Base-by-base conservation (phyloP, 2,329 filamentous ascomycete genomes). In the Phyllosticta citriasiana region DNA sequence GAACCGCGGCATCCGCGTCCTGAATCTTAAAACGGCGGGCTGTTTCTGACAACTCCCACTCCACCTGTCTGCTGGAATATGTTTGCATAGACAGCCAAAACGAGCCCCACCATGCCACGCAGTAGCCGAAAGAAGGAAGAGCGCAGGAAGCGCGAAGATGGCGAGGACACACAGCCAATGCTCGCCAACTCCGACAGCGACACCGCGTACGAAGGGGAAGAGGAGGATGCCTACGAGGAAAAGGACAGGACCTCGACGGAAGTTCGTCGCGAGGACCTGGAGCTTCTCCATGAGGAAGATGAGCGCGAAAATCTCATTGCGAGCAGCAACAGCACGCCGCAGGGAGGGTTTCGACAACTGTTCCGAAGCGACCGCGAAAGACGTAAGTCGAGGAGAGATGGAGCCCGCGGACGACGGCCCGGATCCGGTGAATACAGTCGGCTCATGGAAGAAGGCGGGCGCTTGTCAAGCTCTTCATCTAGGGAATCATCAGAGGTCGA, bases 361-460 rank as follows among this genome's bases (percentile, higher is more conserved):
- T 69, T 75, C 59, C 65, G 65, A 55, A 62, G 67, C 63, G 61
- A 70, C 70, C 65, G 24, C 51, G 57, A 22, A 50, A 54, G 53
- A 57, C 67, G 66, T 62, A 68, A 65, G 59, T 63, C 63, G 53
- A 65, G 66, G 59, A 67, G 64, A 63, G 65, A 67, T 65, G 66
- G 53, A 62, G 59, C 69, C 63, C 68, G 70, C 63, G 75, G 79
- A 80, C 77, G 83, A 3, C 77, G 77, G 61, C 65, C 65, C 22
- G 62, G 65, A 26, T 73, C 84, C 63, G 85, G 85, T 60, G 88
- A 90, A 70, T 84, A 89, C 66, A 86, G 87, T 47, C 84, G 86
- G 72, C 78, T 95, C 68, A 89, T 96, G 86, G 92, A 97, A 73
- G 88, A 91, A 70, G 90, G 91, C 1, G 83, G 80, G 2, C 82